These are phyloP conservation scores for Pisolithus marmoratus DNA, from an alignment of 768 basidiomycete genomes.

Conservation along the genomic window DNA sequence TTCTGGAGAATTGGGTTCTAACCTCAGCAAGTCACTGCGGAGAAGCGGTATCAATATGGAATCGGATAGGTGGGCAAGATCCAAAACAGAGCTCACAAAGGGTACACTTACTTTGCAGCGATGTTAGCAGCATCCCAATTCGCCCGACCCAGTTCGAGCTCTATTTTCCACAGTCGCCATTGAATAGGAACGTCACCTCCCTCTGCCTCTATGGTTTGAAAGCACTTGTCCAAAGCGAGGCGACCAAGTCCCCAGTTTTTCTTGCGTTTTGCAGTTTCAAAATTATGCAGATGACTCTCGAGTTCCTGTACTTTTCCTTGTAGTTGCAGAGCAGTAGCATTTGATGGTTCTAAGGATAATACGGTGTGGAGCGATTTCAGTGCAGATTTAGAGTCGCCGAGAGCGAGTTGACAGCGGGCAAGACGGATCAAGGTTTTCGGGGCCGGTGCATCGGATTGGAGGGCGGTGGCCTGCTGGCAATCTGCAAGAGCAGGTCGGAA, in stretches of 20 bases:
- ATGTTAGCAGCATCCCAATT: constrained; percentile 69
- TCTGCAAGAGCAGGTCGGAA: constrained; percentile 72
- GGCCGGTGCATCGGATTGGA: constrained; percentile 59
- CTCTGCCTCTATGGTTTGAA: constrained; percentile 68
- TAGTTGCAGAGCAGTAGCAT: constrained; percentile 54
- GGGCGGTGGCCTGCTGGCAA: constrained; percentile 65
- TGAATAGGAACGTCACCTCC: constrained; percentile 69
- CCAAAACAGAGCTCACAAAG: neutral
- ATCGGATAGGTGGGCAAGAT: neutral
- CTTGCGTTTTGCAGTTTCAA: constrained; percentile 47
- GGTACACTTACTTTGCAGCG: constrained; percentile 61
- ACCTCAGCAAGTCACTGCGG: constrained; percentile 66
- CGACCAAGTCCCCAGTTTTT: constrained; percentile 76
- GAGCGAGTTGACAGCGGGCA: constrained; percentile 77
- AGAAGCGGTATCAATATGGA: neutral
- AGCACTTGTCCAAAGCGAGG: constrained; percentile 74
- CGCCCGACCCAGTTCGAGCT: constrained; percentile 67
- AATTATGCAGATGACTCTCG: constrained; percentile 60
- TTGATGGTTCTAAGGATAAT: constrained; percentile 56
- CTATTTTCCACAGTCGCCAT: constrained; percentile 77
- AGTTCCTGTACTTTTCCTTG: constrained; percentile 56
- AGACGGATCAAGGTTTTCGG: constrained; percentile 78
- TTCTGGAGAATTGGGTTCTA: constrained; percentile 72
- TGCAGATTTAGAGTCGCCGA: constrained; percentile 65
- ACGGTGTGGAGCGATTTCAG: constrained; percentile 60